phyloP scores from a whole-genome alignment of 768 basidiomycete genomes.

The Panaeolus cyanescens region DNA sequence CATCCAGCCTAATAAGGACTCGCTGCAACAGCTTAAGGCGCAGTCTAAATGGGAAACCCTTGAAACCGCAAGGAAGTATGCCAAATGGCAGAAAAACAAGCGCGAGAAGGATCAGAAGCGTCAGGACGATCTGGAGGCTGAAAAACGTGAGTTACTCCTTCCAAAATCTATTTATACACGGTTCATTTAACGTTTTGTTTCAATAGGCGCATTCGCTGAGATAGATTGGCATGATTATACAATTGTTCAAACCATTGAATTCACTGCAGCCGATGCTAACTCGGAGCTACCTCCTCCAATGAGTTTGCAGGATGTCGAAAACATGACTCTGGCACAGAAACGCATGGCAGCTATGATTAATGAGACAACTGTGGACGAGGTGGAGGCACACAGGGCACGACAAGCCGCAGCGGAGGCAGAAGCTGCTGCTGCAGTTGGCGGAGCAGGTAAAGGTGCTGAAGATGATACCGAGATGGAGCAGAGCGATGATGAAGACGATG shows the following conservation, averaged over 20 bases:
- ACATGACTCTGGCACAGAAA: conserved; percentile 96
- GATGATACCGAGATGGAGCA: conserved; percentile 83
- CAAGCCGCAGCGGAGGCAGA: conserved; percentile 88
- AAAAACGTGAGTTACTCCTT: conserved; percentile 62
- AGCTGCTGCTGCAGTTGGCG: conserved; percentile 78
- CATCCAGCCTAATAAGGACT: conserved; percentile 79
- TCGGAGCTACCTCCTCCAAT: conserved; percentile 96
- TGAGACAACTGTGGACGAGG: conserved; percentile 89
- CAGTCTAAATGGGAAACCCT: conserved; percentile 78
- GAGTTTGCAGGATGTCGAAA: conserved; percentile 92
- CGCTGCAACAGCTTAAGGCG: conserved; percentile 67
- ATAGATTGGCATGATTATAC: conserved; percentile 99
- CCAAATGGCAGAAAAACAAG: conserved; percentile 87
- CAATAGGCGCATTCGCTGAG: conserved; percentile 85
- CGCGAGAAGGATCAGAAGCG: conserved; percentile 84
- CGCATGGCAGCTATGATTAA: conserved; percentile 98
- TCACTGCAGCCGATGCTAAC: conserved; percentile 88
- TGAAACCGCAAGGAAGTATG: conserved; percentile 73
- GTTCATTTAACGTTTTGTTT: conserved; percentile 7
- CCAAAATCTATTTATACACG: conserved; percentile 6
- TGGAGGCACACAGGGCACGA: conserved; percentile 77
- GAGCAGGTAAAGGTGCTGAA: conserved; percentile 50
- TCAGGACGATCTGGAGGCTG: conserved; percentile 91
- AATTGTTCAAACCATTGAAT: conserved; percentile 97
- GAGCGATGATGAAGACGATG: conserved; percentile 79